Evolutionary conservation across 2,329 filamentous ascomycete species (phyloP).

Genomic region (Fusarium torulosum): DNA sequence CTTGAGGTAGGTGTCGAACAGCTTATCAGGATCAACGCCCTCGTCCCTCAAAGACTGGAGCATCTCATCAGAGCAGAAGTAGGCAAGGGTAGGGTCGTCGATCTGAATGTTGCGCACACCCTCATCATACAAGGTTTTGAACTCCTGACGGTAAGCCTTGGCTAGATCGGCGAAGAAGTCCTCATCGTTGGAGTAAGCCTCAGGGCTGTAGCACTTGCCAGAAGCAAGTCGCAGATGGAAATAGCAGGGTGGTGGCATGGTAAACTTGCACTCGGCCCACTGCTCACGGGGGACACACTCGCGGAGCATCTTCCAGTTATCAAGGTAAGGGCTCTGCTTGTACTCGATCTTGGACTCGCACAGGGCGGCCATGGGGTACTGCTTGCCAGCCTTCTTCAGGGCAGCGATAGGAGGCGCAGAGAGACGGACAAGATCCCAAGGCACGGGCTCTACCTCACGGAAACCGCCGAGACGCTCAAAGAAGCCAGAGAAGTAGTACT

Average conservation of each 20-base stretch:
- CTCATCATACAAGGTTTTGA: slow-evolving; percentile 66
- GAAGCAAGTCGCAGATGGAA: slow-evolving; percentile 69
- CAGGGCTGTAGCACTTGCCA: slow-evolving; percentile 65
- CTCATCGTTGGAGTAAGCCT: slow-evolving; percentile 64
- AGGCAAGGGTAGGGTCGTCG: slow-evolving; percentile 72
- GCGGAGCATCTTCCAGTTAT: slow-evolving; percentile 57
- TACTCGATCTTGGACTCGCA: slow-evolving; percentile 60
- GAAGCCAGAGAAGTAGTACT: slow-evolving; percentile 63
- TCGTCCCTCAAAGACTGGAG: slow-evolving; percentile 67
- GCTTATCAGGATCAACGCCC: slow-evolving; percentile 71
- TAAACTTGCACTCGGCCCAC: slow-evolving; percentile 75
- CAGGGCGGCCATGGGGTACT: slow-evolving; percentile 56
- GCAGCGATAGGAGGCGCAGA: slow-evolving; percentile 57
- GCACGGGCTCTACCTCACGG: slow-evolving; percentile 54
- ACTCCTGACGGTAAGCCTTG: slow-evolving; percentile 66
- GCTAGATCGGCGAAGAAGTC: slow-evolving; percentile 70
- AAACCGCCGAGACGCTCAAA: slow-evolving; percentile 61
- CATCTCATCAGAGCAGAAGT: slow-evolving; percentile 79
- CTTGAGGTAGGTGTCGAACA: slow-evolving; percentile 77
- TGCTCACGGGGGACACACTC: slow-evolving; percentile 66
- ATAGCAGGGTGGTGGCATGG: slow-evolving; percentile 75
- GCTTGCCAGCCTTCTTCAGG: slow-evolving; percentile 55
- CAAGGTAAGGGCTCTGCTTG: slow-evolving; percentile 57
- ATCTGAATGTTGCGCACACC: slow-evolving; percentile 70
- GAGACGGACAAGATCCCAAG: slow-evolving; percentile 54